Conservation (phyloP, 306 rosid species). For the Vachellia pachyceras region DNA sequence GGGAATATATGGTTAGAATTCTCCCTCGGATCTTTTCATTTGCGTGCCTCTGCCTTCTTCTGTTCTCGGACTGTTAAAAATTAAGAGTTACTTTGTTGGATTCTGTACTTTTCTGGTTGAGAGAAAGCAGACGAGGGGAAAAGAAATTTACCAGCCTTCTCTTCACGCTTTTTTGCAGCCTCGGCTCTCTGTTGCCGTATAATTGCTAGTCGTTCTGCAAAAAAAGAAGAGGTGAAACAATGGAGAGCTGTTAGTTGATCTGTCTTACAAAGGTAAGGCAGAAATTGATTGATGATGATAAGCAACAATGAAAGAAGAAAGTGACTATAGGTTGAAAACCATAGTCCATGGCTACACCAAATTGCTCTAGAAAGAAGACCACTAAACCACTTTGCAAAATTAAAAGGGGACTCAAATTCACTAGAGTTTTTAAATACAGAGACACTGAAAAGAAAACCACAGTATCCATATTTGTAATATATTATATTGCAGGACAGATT, state of each 20-base stretch:
- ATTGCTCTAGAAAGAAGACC: background rate
- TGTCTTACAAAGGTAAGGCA: background rate
- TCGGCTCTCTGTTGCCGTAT: slow-evolving; percentile 28
- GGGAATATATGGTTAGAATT: background rate
- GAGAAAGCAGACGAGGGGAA: background rate
- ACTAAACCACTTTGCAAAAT: background rate
- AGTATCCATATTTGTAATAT: too few species aligned
- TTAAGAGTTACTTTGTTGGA: background rate
- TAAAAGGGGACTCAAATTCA: background rate
- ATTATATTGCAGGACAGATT: background rate
- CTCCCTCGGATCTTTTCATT: slow-evolving; percentile 26
- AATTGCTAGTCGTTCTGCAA: slow-evolving; percentile 20
- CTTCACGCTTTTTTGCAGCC: slow-evolving; percentile 32
- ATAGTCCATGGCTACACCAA: background rate
- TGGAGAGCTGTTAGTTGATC: background rate
- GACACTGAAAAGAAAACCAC: background rate
- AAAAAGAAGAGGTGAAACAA: background rate
- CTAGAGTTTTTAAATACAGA: background rate
- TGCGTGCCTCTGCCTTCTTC: slow-evolving; percentile 63
- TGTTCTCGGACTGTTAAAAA: slow-evolving; percentile 56
- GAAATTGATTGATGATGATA: background rate
- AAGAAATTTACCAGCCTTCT: slow-evolving; percentile 26
- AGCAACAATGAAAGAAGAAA: background rate
- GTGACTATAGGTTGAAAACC: background rate
- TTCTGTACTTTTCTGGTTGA: background rate